Evolutionary conservation across 306 rosid species (phyloP), one percentile per base, ranked within the genome.

Genomic region (Dicorynia guianensis): DNA sequence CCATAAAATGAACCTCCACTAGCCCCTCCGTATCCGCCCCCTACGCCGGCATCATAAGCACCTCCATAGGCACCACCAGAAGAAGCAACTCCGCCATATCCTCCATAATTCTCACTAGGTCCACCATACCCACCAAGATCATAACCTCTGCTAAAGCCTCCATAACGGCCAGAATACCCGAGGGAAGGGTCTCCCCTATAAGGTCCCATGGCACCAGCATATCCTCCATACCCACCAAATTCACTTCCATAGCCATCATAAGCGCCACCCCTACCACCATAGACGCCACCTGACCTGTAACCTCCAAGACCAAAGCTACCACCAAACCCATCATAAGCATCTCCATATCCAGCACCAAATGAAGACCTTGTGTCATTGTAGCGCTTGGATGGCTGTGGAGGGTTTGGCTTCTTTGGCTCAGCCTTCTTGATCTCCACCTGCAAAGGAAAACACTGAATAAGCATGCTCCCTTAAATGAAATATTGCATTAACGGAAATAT

Each of bases 381-480:
- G 25, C 99, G 95, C 77, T 86, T 92, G n/a, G 97, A 87, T 19
- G 97, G 75, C 42, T 89, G 89, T 18, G 95, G 89, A 56, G 90
- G 80, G 78, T 85, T 90, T 48, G 96, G 81, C 85, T 95, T 95
- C 83, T 90, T 92, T 6, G 99, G 99, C 74, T 95, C 99, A n/a
- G 99, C 99, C 79, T 92, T 92, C 82, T 95, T 95, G 66, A 92
- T 92, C 81, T 95, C 99, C 84, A 95, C 99, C 99, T 95, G 83
- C 69, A 76, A 66, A 74, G 47, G 66, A 68, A 66, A 11, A 43
- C 19, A 4, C 3, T 6, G 38, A 63, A 63, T 44, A 52, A 34
- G 17, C 48, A 35, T 46, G 30, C 2, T 52, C 64, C 69, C 44
- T 54, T 57, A 34, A 9, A 35, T 48, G 49, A 46, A 44, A 30